Conservation (phyloP, 1,284 basidiomycete species). For the Pisolithus thermaeus region DNA sequence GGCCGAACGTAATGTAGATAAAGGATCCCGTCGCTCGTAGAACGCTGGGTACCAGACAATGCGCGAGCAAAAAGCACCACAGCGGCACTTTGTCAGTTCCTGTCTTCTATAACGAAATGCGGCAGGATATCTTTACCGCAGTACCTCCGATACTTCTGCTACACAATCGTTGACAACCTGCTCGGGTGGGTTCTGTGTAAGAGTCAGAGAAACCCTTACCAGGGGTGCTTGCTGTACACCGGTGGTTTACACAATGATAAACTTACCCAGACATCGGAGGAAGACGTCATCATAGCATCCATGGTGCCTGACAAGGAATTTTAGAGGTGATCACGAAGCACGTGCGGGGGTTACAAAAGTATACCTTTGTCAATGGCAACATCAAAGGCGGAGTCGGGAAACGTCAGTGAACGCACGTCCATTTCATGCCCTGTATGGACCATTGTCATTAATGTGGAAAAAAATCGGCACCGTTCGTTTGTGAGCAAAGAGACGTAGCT, state of each 20-base stretch:
- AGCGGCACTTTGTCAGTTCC: background rate
- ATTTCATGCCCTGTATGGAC: constrained; percentile 71
- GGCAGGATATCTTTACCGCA: constrained; percentile 46
- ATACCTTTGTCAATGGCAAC: constrained; percentile 86
- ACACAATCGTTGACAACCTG: constrained; percentile 74
- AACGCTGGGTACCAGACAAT: constrained; percentile 41
- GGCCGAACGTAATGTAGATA: constrained; percentile 86
- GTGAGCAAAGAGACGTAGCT: background rate
- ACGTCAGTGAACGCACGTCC: constrained; percentile 75
- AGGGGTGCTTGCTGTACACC: background rate
- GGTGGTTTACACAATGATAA: background rate
- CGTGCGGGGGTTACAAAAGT: background rate
- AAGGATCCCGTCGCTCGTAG: constrained; percentile 62
- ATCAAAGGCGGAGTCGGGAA: constrained; percentile 69
- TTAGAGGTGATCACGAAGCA: background rate
- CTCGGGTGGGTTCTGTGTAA: constrained; percentile 68
- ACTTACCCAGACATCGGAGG: constrained; percentile 85
- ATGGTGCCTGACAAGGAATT: constrained; percentile 59
- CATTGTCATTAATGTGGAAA: background rate
- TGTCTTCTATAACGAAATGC: no score
- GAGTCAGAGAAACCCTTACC: background rate
- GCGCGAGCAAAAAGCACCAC: background rate
- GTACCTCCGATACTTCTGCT: constrained; percentile 75
- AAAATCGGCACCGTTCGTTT: background rate
- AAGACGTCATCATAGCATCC: constrained; percentile 90